phyloP scores from a whole-genome alignment of 1,284 basidiomycete species.

The Vanrija sp. region DNA sequence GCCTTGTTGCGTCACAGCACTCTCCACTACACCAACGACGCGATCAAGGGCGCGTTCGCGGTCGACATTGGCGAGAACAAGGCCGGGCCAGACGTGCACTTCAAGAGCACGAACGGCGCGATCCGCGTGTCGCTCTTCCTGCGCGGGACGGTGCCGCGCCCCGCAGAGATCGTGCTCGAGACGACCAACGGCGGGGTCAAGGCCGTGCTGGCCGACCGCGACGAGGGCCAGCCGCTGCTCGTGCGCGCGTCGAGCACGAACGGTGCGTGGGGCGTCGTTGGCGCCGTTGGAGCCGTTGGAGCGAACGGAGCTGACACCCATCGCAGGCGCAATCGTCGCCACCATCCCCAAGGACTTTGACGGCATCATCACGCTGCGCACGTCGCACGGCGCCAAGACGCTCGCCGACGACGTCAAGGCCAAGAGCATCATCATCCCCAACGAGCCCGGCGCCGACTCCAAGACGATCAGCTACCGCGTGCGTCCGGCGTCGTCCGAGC shows the following conservation, averaged over 20 bases:
- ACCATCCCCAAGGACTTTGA: conserved; percentile 4
- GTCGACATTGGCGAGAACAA: background rate
- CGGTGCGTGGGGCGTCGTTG: background rate
- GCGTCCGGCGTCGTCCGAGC: too few relatives aligned
- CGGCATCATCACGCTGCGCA: background rate
- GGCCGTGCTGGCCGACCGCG: background rate
- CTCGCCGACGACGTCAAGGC: background rate
- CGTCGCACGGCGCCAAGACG: background rate
- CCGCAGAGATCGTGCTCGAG: background rate
- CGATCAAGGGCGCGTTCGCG: too few relatives aligned
- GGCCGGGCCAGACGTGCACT: background rate
- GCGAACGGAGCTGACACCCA: too few relatives aligned
- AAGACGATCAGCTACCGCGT: too few relatives aligned
- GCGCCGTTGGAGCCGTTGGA: too few relatives aligned
- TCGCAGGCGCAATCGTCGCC: background rate
- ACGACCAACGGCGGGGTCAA: conserved; percentile 1
- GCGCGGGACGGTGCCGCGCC: background rate
- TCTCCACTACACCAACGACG: too few relatives aligned
- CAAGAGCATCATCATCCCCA: too few relatives aligned
- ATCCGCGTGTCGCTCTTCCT: background rate
- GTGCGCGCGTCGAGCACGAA: background rate
- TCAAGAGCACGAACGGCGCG: conserved; percentile 2
- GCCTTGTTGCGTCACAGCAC: too few relatives aligned
- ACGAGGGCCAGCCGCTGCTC: too few relatives aligned
- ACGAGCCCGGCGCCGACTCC: too few relatives aligned